A percentile compares a stretch with the other conserved stretches of the same genome.
These are phyloP conservation scores for Fusarium denticulatum DNA, from an alignment of 2,329 filamentous ascomycete genomes.

Conservation along the genomic window DNA sequence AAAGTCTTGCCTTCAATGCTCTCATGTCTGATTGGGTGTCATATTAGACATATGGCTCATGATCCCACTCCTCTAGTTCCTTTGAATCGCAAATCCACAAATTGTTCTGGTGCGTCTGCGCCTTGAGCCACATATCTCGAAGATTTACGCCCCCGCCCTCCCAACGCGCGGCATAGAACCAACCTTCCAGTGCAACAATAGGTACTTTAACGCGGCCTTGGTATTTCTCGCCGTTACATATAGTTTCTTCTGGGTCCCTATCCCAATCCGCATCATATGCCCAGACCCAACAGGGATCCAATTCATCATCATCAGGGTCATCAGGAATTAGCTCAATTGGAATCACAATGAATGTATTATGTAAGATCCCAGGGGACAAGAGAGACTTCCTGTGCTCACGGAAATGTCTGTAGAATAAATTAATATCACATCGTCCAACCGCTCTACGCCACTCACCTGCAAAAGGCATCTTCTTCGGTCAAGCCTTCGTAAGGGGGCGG, in stretches of 20 bases:
- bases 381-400: neutral
- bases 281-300: conserved; percentile 28
- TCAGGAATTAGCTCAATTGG: neutral
- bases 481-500: accelerated
- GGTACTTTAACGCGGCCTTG: conserved; percentile 28
- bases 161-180: conserved; percentile 34
- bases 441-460: accelerated
- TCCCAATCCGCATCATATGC: conserved; percentile 36
- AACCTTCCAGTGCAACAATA: neutral
- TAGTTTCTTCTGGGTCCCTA: neutral
- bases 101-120: conserved; percentile 13
- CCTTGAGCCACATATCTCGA: conserved; percentile 36
- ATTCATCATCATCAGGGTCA: accelerated
- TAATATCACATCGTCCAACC: neutral
- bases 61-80: conserved; percentile 29
- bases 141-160: conserved; percentile 20
- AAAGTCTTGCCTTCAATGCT: neutral
- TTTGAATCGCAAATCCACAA: conserved; percentile 29
- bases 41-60: conserved; percentile 13
- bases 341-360: neutral
- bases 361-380: neutral
- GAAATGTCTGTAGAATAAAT: neutral
- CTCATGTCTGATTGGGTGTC: accelerated
- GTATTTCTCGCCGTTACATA: conserved; percentile 13
- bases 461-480: neutral